Base-by-base conservation (phyloP, 768 basidiomycete species). In the Suillus bovinus region DNA sequence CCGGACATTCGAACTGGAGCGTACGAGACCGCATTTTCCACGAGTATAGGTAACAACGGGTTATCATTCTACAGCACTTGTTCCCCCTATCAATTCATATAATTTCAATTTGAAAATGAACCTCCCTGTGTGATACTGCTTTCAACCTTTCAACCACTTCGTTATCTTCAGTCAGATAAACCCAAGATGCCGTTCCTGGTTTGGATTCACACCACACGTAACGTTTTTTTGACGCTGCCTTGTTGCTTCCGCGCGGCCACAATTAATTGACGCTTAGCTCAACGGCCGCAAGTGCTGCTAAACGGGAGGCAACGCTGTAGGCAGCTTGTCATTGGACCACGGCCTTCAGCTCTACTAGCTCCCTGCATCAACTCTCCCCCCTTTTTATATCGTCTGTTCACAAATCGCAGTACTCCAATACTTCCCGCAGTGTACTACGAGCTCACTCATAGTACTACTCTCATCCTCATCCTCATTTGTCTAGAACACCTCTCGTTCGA, bases 181-280 rank as follows among this genome's bases (percentile, higher is more conserved):
- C 20, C 31, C 50, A 56, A 56, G 55, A 39, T 20, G 55, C 55
- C 55, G 55, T 41, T 27, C 11, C 54, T 55, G 34, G 54, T 55
- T 55, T 16, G 9, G 55, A 56, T 39, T 56, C 55, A 56, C 55
- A 56, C 39, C 39, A 56, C 38, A 56, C 29, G 55, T 39, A 39
- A 56, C 55, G 55, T 16, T 56, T n/a, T 24, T 56, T 56, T 56
- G 55, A 20, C 55, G 55, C 55, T 27, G 55, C 55, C 55, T 56
- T 56, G 55, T 56, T 56, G 55, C 7, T 56, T 38, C 55, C 55
- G 24, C 38, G 55, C 55, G 55, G 55, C 1, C 36, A 27, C 38
- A 56, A 56, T 56, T 56, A 56, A 56, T 56, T 39, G 55, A 56
- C 55, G 55, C 55, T 56, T 39, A 39, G 2, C 3, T 56, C 38